phyloP scores from a whole-genome alignment of 371 early-diverging fungal species.

The Haplosporangium sp. region DNA sequence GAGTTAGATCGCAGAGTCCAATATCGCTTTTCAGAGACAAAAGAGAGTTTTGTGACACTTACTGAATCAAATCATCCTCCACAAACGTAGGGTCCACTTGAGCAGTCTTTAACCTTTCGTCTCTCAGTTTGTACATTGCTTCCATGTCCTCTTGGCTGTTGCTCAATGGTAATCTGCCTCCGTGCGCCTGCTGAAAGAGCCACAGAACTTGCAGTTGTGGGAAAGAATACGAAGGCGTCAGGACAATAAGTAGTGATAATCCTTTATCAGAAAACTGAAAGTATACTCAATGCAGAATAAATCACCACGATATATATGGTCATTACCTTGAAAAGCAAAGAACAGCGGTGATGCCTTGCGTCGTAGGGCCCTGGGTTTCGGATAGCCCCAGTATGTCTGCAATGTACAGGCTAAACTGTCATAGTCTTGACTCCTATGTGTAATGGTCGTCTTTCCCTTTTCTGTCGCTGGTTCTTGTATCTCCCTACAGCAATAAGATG shows the following conservation, averaged over 20 bases:
- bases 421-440: constrained; percentile 57
- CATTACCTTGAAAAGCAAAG: constrained; percentile 65
- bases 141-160: constrained; percentile 33
- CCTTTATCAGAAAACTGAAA: background rate
- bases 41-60: constrained; percentile 16
- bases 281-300: background rate
- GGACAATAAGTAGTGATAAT: background rate
- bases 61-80: constrained; percentile 63
- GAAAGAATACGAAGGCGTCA: background rate
- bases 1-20: too few relatives aligned
- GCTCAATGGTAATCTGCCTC: constrained; percentile 33
- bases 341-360: constrained; percentile 61
- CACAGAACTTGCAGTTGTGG: constrained; percentile 47
- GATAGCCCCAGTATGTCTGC: constrained; percentile 34
- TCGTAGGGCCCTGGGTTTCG: constrained; percentile 49
- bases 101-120: constrained; percentile 32
- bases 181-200: constrained; percentile 54
- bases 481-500: constrained; percentile 14
- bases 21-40: background rate
- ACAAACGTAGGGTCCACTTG: constrained; percentile 53
- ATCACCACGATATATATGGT: background rate
- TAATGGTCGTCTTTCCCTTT: constrained; percentile 55
- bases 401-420: constrained; percentile 58
- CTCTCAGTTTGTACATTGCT: constrained; percentile 34
- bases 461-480: constrained; percentile 21